These are phyloP conservation scores for Lantana camara DNA, from an alignment of 257 asterid species.

Conservation along the genomic window DNA sequence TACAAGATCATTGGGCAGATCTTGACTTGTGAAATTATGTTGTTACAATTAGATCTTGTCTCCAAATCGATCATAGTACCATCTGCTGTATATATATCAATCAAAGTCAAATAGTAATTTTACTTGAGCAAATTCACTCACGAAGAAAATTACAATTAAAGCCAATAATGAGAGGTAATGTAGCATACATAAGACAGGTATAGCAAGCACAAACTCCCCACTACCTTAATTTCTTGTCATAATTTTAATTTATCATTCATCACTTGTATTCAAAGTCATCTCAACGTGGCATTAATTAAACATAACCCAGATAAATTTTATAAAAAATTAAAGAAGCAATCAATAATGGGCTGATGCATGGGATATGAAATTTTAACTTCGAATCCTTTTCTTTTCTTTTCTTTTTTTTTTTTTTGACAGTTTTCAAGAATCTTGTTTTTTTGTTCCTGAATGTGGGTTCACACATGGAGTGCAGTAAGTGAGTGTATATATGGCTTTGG, in stretches of 20 bases:
- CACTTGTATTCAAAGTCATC: neutral
- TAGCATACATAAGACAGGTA: too few relatives aligned
- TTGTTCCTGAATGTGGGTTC: slow-evolving; percentile 20
- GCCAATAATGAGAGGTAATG: too few relatives aligned
- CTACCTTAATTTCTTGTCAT: neutral
- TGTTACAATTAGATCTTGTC: neutral
- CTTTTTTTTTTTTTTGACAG: slow-evolving; percentile 2
- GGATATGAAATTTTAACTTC: neutral
- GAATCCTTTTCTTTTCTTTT: neutral
- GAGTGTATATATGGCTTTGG: neutral
- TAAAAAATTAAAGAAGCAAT: neutral
- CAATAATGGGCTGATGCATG: neutral
- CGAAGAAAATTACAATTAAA: neutral
- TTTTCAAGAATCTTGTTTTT: slow-evolving; percentile 27
- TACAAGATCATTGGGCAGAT: neutral
- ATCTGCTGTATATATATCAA: too few relatives aligned
- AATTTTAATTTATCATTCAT: neutral
- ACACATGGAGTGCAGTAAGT: neutral
- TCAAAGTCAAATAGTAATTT: too few relatives aligned
- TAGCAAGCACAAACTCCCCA: neutral
- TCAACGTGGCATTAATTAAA: neutral
- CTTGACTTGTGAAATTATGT: neutral
- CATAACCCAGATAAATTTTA: neutral
- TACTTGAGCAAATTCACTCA: neutral
- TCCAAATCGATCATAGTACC: too few relatives aligned